These are phyloP conservation scores for Penicillium decumbens DNA, from an alignment of 2,329 filamentous ascomycete genomes.

Conservation along the genomic window DNA sequence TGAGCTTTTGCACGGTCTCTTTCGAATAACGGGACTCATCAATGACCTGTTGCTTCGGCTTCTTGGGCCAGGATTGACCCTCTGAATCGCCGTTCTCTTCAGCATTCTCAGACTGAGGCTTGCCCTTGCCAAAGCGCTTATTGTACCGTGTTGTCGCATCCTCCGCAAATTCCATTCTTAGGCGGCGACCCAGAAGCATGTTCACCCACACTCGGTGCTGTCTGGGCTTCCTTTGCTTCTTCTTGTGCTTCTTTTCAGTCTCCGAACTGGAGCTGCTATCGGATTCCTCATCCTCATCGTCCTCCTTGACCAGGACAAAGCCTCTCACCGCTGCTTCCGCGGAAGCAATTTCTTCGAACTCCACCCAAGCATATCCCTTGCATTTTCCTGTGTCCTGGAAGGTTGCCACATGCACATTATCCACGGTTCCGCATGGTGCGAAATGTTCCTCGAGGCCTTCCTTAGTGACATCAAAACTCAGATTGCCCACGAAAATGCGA, in stretches of 20 bases:
- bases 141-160: constrained; percentile 85
- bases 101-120: constrained; percentile 15
- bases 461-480: constrained; percentile 75
- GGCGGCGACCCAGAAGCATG: constrained; percentile 68
- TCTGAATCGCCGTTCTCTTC: constrained; percentile 25
- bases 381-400: constrained; percentile 97
- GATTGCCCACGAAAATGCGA: constrained; percentile 83
- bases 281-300: constrained; percentile 48
- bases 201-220: constrained; percentile 74
- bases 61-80: constrained; percentile 23
- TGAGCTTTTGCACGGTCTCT: constrained; percentile 60
- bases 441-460: constrained; percentile 79
- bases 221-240: constrained; percentile 36
- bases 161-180: constrained; percentile 91
- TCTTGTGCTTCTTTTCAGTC: constrained; percentile 26
- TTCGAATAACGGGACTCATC: constrained; percentile 47
- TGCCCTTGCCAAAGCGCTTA: constrained; percentile 82
- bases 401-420: constrained; percentile 81
- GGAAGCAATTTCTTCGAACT: constrained; percentile 73
- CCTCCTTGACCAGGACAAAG: constrained; percentile 61
- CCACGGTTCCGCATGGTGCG: constrained; percentile 74
- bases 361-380: constrained; percentile 95
- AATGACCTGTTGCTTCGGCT: constrained; percentile 24
- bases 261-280: constrained; percentile 28
- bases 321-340: constrained; percentile 75